Percentiles rank a stretch among this genome's conserved stretches.
phyloP scores from a whole-genome alignment of 2,329 filamentous ascomycete genomes.

The Fusarium duplospermum region DNA sequence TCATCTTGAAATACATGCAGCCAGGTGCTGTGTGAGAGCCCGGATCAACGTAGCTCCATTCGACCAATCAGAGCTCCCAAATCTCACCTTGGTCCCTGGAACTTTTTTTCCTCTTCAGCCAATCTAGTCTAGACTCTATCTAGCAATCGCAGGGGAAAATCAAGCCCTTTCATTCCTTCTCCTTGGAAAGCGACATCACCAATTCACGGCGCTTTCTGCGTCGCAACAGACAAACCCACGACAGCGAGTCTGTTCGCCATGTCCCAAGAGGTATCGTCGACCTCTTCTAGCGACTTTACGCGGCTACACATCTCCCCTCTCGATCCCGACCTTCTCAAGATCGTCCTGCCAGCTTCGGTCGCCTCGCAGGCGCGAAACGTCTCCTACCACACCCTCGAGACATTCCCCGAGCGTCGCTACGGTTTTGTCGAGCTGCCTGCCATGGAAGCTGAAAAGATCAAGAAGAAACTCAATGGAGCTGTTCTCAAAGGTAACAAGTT shows the following conservation, averaged over 20 bases:
- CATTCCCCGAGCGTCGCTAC: slow-evolving; percentile 91
- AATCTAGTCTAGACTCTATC: not conserved
- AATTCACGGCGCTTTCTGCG: slow-evolving; percentile 26
- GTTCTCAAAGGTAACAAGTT: slow-evolving; percentile 88
- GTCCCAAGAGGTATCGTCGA: slow-evolving; percentile 36
- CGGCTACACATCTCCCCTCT: slow-evolving; percentile 89
- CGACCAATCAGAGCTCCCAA: slow-evolving; percentile 35
- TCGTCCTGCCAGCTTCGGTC: slow-evolving; percentile 76
- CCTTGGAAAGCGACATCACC: slow-evolving; percentile 4
- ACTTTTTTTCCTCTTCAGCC: slow-evolving; percentile 41
- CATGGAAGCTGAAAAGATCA: slow-evolving; percentile 88
- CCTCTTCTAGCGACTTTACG: slow-evolving; percentile 43
- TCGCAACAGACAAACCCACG: slow-evolving; percentile 30
- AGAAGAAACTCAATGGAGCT: slow-evolving; percentile 89
- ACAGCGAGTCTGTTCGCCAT: slow-evolving; percentile 36
- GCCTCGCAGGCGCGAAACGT: slow-evolving; percentile 78
- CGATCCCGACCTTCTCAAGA: slow-evolving; percentile 76
- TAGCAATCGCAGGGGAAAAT: slow-evolving; percentile 10
- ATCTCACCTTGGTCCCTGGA: slow-evolving; percentile 15
- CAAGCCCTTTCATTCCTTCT: slow-evolving; percentile 27
- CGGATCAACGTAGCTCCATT: slow-evolving; percentile 44
- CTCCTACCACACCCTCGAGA: slow-evolving; percentile 87
- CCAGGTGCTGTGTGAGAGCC: not conserved
- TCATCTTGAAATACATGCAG: not conserved
- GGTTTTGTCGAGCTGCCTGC: slow-evolving; percentile 87